Evolutionary conservation across 352 stramenopile species (phyloP).

Genomic region (Globisporangium alternatum): DNA sequence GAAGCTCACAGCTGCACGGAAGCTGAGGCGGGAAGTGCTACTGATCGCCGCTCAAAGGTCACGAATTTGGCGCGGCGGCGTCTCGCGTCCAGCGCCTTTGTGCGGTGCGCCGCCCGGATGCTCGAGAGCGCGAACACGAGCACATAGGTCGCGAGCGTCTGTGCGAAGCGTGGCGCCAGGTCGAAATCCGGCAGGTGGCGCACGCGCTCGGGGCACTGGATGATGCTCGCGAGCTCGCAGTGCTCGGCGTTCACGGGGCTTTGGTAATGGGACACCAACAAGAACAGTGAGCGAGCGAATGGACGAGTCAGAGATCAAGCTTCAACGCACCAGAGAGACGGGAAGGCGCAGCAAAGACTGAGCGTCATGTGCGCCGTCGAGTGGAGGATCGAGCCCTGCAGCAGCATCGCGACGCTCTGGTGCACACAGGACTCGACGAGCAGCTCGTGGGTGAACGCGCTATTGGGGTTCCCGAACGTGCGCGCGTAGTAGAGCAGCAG

Average conservation of each 20-base stretch:
- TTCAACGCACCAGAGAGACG: conserved; percentile 39
- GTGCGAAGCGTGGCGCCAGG: conserved; percentile 32
- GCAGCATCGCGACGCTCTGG: conserved; percentile 32
- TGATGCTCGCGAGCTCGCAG: conserved; percentile 36
- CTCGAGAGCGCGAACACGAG: conserved; percentile 41
- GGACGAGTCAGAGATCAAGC: background rate
- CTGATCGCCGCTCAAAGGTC: conserved; percentile 32
- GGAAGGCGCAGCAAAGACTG: conserved; percentile 56
- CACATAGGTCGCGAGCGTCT: conserved; percentile 42
- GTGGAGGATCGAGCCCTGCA: conserved; percentile 41
- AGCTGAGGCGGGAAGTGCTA: conserved; percentile 1
- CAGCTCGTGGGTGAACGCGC: conserved; percentile 45
- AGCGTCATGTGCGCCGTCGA: conserved; percentile 40
- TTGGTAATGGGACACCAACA: background rate
- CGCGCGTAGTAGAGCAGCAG: conserved; percentile 62
- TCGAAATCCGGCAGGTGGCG: conserved; percentile 31
- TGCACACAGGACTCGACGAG: conserved; percentile 58
- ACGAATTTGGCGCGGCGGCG: conserved; percentile 39
- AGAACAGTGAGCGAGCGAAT: background rate
- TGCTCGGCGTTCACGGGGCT: conserved; percentile 37
- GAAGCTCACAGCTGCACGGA: conserved; percentile 15
- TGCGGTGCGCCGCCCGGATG: conserved; percentile 31
- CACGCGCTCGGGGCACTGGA: conserved; percentile 37
- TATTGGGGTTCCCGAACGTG: conserved; percentile 44
- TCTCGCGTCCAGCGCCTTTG: conserved; percentile 38